These are phyloP conservation scores for Aspergillus indologenus DNA, from an alignment of 495 filamentous ascomycete genomes.

Conservation along the genomic window DNA sequence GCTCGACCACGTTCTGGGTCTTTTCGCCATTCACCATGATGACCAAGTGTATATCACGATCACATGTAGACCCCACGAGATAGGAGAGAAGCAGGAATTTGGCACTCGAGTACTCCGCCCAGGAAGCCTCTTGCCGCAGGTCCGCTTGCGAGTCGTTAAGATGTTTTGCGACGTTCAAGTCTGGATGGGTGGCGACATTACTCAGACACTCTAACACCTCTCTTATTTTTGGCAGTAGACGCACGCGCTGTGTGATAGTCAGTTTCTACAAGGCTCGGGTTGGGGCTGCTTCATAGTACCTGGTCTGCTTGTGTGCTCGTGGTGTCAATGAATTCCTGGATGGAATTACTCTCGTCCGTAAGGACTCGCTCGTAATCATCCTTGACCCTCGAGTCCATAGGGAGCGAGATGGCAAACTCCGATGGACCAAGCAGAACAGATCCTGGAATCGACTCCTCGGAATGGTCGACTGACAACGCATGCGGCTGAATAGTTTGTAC, in stretches of 20 bases:
- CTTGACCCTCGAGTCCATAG: conserved; percentile 46
- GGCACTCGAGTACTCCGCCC: conserved; percentile 54
- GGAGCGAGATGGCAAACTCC: conserved; percentile 44
- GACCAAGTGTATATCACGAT: conserved; percentile 44
- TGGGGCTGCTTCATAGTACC: conserved; percentile 16
- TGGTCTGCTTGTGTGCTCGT: conserved; percentile 19
- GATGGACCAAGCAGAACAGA: conserved; percentile 40
- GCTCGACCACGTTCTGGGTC: conserved; percentile 48
- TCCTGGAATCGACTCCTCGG: conserved; percentile 32
- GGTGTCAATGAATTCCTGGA: conserved; percentile 26
- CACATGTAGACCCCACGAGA: conserved; percentile 44
- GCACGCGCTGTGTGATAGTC: conserved; percentile 18
- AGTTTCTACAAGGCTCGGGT: not conserved
- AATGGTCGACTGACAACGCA: conserved; percentile 33
- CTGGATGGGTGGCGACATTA: conserved; percentile 52
- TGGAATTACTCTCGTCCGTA: conserved; percentile 21
- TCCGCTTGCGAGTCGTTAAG: conserved; percentile 32
- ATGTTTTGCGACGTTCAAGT: conserved; percentile 47
- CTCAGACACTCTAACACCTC: conserved; percentile 41
- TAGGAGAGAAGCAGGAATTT: conserved; percentile 56
- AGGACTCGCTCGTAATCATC: conserved; percentile 42
- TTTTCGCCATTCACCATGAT: conserved; percentile 43
- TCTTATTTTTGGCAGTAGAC: conserved; percentile 31
- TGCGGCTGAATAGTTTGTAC: conserved; percentile 45
- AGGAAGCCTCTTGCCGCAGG: conserved; percentile 46